Conservation (phyloP, 306 rosid species). For the Malus sylvestris region DNA sequence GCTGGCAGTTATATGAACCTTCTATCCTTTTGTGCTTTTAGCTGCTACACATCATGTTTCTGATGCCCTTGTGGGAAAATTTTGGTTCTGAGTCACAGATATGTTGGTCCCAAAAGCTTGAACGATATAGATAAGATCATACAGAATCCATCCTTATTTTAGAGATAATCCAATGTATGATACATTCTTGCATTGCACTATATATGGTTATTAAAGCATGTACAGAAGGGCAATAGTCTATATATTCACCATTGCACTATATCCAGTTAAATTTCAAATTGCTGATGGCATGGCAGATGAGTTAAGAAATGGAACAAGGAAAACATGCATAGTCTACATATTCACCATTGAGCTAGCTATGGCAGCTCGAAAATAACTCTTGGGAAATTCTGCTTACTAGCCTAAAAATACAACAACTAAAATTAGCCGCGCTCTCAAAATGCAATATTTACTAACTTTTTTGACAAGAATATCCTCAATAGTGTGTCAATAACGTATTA, state of each 20-base stretch:
- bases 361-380: background rate
- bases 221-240: background rate
- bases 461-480: too few relatives aligned
- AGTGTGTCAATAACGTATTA: too few relatives aligned
- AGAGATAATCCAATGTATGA: background rate
- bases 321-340: background rate
- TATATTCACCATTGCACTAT: background rate
- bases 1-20: background rate
- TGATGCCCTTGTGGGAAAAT: background rate
- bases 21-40: background rate
- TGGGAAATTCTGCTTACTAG: too few relatives aligned
- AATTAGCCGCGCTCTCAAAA: too few relatives aligned
- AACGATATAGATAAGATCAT: slow-evolving; percentile 7
- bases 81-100: slow-evolving; percentile 12
- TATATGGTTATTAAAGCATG: background rate
- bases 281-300: background rate
- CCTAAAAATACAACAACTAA: too few relatives aligned
- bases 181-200: background rate
- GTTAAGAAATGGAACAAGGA: background rate
- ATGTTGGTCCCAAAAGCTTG: slow-evolving; percentile 39
- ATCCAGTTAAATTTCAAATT: background rate
- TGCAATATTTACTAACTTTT: too few relatives aligned
- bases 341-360: background rate
- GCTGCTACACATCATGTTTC: background rate
- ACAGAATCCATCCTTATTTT: background rate